A percentile compares a stretch with the other conserved stretches of the same genome.
These are phyloP conservation scores for Wickerhamia fluorescens DNA, from an alignment of 805 yeast genomes.

Conservation along the genomic window DNA sequence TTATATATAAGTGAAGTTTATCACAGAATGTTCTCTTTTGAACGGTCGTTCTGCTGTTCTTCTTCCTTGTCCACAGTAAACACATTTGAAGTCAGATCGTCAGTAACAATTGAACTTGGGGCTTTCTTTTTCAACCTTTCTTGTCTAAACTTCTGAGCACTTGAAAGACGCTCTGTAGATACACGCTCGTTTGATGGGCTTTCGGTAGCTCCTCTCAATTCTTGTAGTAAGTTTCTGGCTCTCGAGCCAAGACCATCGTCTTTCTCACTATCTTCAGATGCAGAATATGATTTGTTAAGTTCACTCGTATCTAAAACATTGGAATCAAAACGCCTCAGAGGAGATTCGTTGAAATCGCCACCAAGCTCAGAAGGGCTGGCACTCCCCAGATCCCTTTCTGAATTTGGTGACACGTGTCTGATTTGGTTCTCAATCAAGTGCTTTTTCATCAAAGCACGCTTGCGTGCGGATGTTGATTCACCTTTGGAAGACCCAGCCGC, in stretches of 20 bases:
- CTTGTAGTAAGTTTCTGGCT: constrained; percentile 58
- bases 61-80: no score
- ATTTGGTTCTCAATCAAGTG: constrained; percentile 32
- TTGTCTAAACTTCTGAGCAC: constrained; percentile 39
- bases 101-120: constrained; percentile 4
- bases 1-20: no score
- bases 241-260: constrained; percentile 41
- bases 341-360: no score
- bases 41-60: no score
- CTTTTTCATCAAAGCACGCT: constrained; percentile 69
- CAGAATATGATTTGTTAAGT: no score
- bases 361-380: no score
- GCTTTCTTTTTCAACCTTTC: constrained; percentile 25
- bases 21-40: no score
- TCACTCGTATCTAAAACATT: no score
- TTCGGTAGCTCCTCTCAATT: constrained; percentile 52
- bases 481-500: constrained; percentile 77
- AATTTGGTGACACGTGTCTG: constrained; percentile 6
- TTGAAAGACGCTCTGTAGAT: constrained; percentile 23
- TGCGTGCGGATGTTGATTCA: constrained; percentile 73
- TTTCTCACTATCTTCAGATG: constrained; percentile 4
- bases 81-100: no score
- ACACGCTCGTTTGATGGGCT: no score
- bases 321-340: no score
- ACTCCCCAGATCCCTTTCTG: no score